A percentile compares a stretch with the other conserved stretches of the same genome.
These are phyloP conservation scores for Chlorella variabilis DNA, from an alignment of 163 green algal genomes.

Conservation along the genomic window DNA sequence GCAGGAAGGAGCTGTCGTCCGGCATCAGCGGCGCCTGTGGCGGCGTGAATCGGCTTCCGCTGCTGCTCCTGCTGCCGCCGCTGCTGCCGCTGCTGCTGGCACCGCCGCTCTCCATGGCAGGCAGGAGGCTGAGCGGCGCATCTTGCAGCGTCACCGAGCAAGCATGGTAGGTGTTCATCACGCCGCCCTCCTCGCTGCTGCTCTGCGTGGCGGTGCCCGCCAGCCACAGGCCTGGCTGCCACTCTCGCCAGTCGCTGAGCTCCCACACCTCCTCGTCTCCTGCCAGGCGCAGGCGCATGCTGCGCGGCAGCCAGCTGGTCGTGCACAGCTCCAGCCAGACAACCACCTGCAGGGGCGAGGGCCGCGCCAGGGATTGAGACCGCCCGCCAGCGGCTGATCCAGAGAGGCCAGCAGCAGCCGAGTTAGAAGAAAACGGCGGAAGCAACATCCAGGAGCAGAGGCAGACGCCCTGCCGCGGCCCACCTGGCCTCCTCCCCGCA, in stretches of 20 bases:
- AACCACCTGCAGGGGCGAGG: not conserved
- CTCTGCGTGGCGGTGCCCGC: conserved; percentile 8
- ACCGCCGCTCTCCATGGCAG: not conserved
- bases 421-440: no score
- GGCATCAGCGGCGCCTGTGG: conserved; percentile 4
- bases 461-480: no score
- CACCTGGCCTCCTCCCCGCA: conserved; percentile 3
- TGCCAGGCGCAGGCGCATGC: conserved; percentile 9
- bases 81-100: not conserved
- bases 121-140: not conserved
- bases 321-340: conserved; percentile 6
- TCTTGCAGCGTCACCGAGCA: not conserved
- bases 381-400: not conserved
- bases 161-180: not conserved
- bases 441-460: no score
- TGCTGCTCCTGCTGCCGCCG: not conserved
- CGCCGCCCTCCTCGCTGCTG: conserved; percentile 6
- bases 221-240: conserved; percentile 26
- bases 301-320: conserved; percentile 14
- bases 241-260: conserved; percentile 16
- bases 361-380: no score
- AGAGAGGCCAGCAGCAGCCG: no score
- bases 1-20: not conserved
- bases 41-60: conserved; percentile 8
- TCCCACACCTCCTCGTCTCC: conserved; percentile 11